phyloP scores from a whole-genome alignment of 148 eudicot genomes.

The Pouteria glomerata region DNA sequence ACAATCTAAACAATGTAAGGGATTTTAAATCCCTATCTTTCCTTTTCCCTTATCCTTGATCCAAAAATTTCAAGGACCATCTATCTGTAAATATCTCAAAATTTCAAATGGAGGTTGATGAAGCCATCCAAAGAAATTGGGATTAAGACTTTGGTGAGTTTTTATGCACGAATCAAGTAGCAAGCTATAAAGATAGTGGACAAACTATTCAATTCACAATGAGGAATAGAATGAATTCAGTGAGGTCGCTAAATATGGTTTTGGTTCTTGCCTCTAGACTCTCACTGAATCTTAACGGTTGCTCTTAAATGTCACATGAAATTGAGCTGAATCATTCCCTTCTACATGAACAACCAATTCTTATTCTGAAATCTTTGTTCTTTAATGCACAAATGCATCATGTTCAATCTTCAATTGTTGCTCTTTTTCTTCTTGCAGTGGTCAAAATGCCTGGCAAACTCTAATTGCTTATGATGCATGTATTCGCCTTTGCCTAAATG shows the following conservation, averaged over 20 bases:
- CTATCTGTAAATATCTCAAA: not conserved
- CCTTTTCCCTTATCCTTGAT: too few relatives aligned
- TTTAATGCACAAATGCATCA: not conserved
- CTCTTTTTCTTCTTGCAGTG: constrained; percentile 30
- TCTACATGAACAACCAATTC: not conserved
- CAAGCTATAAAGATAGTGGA: not conserved
- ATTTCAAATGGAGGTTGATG: not conserved
- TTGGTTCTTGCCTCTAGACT: not conserved
- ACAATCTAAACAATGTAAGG: too few relatives aligned
- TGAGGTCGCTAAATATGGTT: not conserved
- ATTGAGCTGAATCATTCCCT: not conserved
- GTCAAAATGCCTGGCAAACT: constrained; percentile 77
- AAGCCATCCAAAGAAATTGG: not conserved
- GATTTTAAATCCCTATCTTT: too few relatives aligned
- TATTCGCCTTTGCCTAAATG: constrained; percentile 68
- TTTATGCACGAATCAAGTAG: not conserved
- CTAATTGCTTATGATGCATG: constrained; percentile 86
- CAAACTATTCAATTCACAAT: not conserved
- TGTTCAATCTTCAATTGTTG: not conserved
- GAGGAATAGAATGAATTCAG: not conserved
- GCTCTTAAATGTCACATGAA: not conserved
- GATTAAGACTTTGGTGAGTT: not conserved
- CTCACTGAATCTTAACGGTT: not conserved
- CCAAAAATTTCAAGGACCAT: not conserved
- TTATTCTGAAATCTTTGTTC: not conserved